phyloP scores from a whole-genome alignment of 1,139 yeast species.

The Saccharomyces hybrid region DNA sequence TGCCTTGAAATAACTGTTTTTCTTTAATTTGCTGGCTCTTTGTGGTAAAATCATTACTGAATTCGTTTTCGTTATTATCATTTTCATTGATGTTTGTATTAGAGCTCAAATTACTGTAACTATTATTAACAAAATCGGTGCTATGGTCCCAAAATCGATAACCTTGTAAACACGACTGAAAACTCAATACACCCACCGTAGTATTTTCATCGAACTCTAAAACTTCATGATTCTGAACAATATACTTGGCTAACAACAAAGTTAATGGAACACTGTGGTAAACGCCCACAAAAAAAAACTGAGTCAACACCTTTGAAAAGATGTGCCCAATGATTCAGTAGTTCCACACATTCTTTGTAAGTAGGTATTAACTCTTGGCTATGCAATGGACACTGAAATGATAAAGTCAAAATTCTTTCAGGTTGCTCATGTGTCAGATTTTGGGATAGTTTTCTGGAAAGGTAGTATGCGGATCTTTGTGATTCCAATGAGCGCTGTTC shows the following conservation, averaged over 20 bases:
- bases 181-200: conserved; percentile 24
- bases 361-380: conserved; percentile 16
- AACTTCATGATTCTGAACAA: conserved; percentile 14
- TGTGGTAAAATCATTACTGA: conserved; percentile 13
- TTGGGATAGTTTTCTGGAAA: conserved; percentile 22
- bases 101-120: background rate
- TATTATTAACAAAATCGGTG: conserved; percentile 12
- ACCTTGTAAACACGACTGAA: conserved; percentile 30
- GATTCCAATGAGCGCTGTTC: conserved; percentile 25
- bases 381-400: conserved; percentile 27
- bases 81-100: conserved; percentile 6
- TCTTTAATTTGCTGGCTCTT: conserved; percentile 27
- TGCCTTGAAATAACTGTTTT: conserved; percentile 26
- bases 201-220: conserved; percentile 14
- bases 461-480: conserved; percentile 23
- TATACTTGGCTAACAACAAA: conserved; percentile 18
- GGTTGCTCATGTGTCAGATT: conserved; percentile 18
- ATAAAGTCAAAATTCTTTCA: conserved; percentile 17
- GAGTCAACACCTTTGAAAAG: conserved; percentile 22
- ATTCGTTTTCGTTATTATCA: conserved; percentile 12
- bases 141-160: conserved; percentile 33
- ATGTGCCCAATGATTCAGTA: conserved; percentile 24
- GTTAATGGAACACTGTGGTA: conserved; percentile 31
- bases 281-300: conserved; percentile 25
- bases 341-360: conserved; percentile 18